Evolutionary conservation across 1,284 basidiomycete species (phyloP).

Genomic region (Lignosus rhinocerotis): DNA sequence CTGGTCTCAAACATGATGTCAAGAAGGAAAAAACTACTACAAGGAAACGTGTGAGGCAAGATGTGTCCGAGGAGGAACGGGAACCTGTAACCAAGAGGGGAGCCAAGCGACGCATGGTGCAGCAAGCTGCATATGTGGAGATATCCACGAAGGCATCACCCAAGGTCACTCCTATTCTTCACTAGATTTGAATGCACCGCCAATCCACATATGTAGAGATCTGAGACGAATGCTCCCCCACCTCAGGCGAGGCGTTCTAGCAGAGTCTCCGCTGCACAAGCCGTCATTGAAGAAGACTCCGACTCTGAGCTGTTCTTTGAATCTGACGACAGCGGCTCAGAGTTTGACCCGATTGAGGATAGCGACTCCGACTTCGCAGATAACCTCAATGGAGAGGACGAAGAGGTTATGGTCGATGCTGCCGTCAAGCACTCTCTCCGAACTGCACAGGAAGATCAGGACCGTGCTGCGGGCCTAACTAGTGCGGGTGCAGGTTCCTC

Average conservation of each 20-base stretch:
- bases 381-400: constrained; percentile 42
- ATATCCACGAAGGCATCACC: constrained; percentile 30
- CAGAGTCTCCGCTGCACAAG: background rate
- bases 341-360: constrained; percentile 43
- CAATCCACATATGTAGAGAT: background rate
- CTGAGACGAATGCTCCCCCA: background rate
- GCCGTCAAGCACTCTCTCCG: constrained; percentile 59
- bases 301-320: constrained; percentile 47
- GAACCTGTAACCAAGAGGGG: constrained; percentile 17
- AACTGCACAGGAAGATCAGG: constrained; percentile 36
- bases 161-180: constrained; percentile 35
- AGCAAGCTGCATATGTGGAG: constrained; percentile 47
- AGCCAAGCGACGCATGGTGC: constrained; percentile 46
- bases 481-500: constrained; percentile 46
- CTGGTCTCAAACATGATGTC: constrained; percentile 16
- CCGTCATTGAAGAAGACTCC: constrained; percentile 33
- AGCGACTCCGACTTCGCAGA: constrained; percentile 17
- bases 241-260: constrained; percentile 1
- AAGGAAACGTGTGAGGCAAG: constrained; percentile 36
- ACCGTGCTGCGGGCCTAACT: constrained; percentile 29
- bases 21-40: constrained; percentile 13
- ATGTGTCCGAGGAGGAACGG: constrained; percentile 29
- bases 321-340: constrained; percentile 58
- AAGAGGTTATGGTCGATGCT: constrained; percentile 55
- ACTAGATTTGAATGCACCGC: background rate